A percentile compares a stretch with the other conserved stretches of the same genome.
These are phyloP conservation scores for Yamadazyma akitaensis DNA, from an alignment of 805 yeast species.

Conservation along the genomic window DNA sequence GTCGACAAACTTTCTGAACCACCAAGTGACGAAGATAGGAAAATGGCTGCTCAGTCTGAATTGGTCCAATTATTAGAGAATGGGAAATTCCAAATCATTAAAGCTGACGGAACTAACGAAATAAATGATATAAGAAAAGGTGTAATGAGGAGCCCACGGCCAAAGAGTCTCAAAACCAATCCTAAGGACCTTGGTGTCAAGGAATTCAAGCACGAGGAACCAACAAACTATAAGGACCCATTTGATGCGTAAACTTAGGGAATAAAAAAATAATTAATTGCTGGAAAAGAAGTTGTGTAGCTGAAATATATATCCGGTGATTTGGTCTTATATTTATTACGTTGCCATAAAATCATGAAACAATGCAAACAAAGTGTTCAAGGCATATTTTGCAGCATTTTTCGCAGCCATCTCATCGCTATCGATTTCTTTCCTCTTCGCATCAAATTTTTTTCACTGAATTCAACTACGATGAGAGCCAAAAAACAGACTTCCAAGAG, in stretches of 20 bases:
- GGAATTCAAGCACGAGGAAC: background rate
- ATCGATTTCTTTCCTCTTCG: slow-evolving; percentile 1
- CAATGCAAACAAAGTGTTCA: background rate
- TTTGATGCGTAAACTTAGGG: background rate
- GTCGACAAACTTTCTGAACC: background rate
- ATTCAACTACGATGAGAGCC: slow-evolving; percentile 36
- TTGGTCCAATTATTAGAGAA: slow-evolving; percentile 1
- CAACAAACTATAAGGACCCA: background rate
- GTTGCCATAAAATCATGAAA: too few species aligned
- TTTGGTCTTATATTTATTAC: background rate
- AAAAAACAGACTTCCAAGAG: slow-evolving; percentile 79
- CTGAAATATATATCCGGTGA: background rate
- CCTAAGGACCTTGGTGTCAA: slow-evolving; percentile 6
- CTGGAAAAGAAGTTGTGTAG: too few species aligned
- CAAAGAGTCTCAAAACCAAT: slow-evolving; percentile 5
- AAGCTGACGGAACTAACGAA: slow-evolving; percentile 1
- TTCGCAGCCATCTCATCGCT: slow-evolving; percentile 4
- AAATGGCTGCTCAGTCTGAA: background rate
- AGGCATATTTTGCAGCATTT: background rate
- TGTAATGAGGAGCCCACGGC: background rate
- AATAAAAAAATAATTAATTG: background rate
- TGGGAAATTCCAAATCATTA: slow-evolving; percentile 3
- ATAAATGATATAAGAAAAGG: background rate
- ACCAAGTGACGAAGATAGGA: background rate
- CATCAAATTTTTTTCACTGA: slow-evolving; percentile 5